Evolutionary conservation across 257 asterid species (phyloP).

Genomic region (Leptodermis oblonga): DNA sequence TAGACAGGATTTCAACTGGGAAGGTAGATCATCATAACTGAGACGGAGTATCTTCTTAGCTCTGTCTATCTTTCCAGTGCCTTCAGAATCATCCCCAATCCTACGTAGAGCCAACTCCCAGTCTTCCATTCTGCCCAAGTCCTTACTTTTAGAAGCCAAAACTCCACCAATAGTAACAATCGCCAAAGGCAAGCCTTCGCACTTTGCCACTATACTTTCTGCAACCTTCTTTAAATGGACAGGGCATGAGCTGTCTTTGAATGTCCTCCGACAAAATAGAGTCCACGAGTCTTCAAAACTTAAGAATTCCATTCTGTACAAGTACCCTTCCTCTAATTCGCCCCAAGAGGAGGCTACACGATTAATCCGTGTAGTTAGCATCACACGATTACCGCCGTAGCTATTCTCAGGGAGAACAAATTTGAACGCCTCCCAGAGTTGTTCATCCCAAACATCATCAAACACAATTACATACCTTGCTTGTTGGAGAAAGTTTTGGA

Average conservation of each 20-base stretch:
- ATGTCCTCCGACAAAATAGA: neutral
- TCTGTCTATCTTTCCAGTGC: slow-evolving; percentile 3
- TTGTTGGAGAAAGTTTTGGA: neutral
- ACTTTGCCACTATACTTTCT: neutral
- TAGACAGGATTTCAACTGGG: slow-evolving; percentile 14
- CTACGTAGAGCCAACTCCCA: slow-evolving; percentile 2
- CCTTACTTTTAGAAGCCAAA: slow-evolving; percentile 17
- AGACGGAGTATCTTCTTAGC: slow-evolving; percentile 13
- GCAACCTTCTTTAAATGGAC: neutral
- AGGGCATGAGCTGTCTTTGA: neutral
- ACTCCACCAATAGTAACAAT: slow-evolving; percentile 20
- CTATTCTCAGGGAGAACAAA: neutral
- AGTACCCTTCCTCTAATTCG: neutral
- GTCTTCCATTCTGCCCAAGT: neutral
- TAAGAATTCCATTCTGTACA: neutral
- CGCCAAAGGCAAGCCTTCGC: neutral
- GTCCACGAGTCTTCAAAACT: neutral
- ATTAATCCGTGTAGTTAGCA: neutral
- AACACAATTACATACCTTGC: neutral
- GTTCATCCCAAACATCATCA: neutral
- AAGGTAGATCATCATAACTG: slow-evolving; percentile 19
- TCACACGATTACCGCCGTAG: neutral
- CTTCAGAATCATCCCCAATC: slow-evolving; percentile 4
- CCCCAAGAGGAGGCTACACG: neutral
- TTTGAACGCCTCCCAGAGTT: neutral